phyloP scores from a whole-genome alignment of 257 asterid genomes.

The Salvia splendens region DNA sequence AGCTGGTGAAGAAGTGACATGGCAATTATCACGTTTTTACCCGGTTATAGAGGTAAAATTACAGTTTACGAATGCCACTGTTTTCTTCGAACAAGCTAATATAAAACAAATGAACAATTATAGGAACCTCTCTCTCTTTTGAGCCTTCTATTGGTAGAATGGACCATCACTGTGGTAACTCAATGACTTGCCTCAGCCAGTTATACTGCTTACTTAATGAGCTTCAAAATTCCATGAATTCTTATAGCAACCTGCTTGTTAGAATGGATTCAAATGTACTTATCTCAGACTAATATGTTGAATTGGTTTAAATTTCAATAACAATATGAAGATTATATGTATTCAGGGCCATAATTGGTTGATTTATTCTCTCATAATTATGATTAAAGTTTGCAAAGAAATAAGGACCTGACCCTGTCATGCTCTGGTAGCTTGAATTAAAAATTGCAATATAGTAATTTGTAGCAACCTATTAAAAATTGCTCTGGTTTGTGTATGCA shows the following conservation, averaged over 20 bases:
- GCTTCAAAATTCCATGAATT: constrained; percentile 13
- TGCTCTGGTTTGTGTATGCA: background rate
- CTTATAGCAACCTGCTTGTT: background rate
- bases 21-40: constrained; percentile 96
- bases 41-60: constrained; percentile 86
- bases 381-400: constrained; percentile 4
- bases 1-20: constrained; percentile 66
- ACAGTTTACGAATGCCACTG: constrained; percentile 16
- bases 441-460: background rate
- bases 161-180: background rate
- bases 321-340: background rate
- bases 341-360: constrained; percentile 4
- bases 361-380: background rate
- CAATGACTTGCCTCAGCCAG: background rate
- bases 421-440: constrained; percentile 1
- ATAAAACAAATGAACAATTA: background rate
- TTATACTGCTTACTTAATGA: background rate
- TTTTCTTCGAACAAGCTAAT: constrained; percentile 15
- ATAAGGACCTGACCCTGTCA: constrained; percentile 2
- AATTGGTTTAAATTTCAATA: constrained; percentile 4
- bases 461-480: background rate
- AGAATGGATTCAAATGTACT: background rate
- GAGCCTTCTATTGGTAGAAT: background rate
- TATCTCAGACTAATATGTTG: constrained; percentile 4
- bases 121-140: background rate